Evolutionary conservation across 78 protist genomes (phyloP).

Genomic region (Protostelium mycophagum): DNA sequence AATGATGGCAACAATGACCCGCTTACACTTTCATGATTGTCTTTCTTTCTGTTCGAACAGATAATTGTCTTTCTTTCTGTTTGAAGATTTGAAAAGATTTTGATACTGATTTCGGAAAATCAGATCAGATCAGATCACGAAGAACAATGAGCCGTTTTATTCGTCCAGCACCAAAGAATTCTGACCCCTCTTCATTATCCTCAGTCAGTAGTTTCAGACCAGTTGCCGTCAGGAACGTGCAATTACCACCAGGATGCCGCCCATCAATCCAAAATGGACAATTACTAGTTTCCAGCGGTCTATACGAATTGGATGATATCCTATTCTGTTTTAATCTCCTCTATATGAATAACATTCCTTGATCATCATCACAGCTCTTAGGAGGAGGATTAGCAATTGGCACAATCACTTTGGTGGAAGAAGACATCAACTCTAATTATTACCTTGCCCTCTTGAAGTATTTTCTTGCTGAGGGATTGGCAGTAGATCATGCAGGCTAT

Average conservation of each 20-base stretch:
- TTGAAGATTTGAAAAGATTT: too few relatives aligned
- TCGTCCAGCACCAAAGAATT: not conserved
- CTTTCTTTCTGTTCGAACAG: too few relatives aligned
- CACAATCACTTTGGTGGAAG: slow-evolving; percentile 56
- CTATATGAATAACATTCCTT: not conserved
- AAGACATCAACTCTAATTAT: slow-evolving; percentile 48
- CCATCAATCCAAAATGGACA: slow-evolving; percentile 56
- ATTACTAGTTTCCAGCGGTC: slow-evolving; percentile 34
- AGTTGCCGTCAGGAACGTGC: not conserved
- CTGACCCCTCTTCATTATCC: not conserved
- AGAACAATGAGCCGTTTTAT: not conserved
- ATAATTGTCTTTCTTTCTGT: too few relatives aligned
- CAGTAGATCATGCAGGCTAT: slow-evolving; percentile 18
- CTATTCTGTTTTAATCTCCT: not conserved
- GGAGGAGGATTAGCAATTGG: slow-evolving; percentile 69
- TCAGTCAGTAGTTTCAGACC: not conserved
- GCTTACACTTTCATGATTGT: too few relatives aligned
- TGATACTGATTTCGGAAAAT: too few relatives aligned
- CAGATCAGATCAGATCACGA: slow-evolving; percentile 1
- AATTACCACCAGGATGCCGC: slow-evolving; percentile 51
- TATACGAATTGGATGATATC: slow-evolving; percentile 48
- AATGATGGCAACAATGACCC: too few relatives aligned
- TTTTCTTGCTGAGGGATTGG: slow-evolving; percentile 56
- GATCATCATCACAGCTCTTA: not conserved
- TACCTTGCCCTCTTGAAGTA: slow-evolving; percentile 49